A percentile compares a stretch with the other conserved stretches of the same genome.
These are phyloP conservation scores for Fomitopsis pinicola DNA, from an alignment of 1,284 basidiomycete species.

Conservation along the genomic window DNA sequence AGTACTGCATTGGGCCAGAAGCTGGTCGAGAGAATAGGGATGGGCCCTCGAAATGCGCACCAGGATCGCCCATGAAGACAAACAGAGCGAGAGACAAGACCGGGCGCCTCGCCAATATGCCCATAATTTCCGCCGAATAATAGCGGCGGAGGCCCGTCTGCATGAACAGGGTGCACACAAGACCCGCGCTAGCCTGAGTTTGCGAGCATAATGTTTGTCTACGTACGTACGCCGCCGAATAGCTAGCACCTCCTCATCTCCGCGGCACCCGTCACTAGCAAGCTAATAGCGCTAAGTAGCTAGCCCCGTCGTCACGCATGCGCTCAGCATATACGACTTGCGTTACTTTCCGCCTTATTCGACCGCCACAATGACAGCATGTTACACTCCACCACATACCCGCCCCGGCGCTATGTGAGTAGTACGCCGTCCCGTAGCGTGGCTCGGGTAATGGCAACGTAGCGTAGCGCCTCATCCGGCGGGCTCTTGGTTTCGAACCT, in stretches of 20 bases:
- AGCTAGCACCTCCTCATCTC: not conserved
- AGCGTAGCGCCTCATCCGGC: too few species aligned
- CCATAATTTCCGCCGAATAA: not conserved
- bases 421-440: too few species aligned
- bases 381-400: not conserved
- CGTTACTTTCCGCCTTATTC: not conserved
- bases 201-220: not conserved
- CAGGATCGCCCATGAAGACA: not conserved
- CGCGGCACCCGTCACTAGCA: not conserved
- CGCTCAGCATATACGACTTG: not conserved
- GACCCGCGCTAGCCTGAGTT: not conserved
- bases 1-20: not conserved
- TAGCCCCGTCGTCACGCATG: not conserved
- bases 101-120: not conserved
- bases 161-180: not conserved
- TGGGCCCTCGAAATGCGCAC: not conserved
- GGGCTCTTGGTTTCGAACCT: too few species aligned
- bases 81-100: not conserved
- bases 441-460: too few species aligned
- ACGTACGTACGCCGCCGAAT: not conserved
- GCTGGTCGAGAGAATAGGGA: not conserved
- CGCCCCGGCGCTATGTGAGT: not conserved
- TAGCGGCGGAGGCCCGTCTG: not conserved
- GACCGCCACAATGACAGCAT: not conserved
- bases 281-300: not conserved